These are phyloP conservation scores for Tricholoma terreum DNA, from an alignment of 768 basidiomycete genomes.

Conservation along the genomic window DNA sequence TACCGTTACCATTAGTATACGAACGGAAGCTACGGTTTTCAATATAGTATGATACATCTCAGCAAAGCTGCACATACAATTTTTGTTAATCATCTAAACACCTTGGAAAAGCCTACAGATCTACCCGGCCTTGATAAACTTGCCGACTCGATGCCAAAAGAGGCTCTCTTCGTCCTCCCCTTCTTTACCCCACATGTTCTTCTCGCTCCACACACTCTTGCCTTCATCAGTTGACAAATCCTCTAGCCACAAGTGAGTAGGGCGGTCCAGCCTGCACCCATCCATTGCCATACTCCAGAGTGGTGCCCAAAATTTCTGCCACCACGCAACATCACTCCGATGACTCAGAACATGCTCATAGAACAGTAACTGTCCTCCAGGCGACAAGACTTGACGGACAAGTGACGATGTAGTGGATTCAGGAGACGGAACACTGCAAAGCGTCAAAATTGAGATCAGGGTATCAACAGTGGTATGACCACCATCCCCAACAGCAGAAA, in stretches of 20 bases:
- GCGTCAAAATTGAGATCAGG: constrained; percentile 58
- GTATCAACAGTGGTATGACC: constrained; percentile 47
- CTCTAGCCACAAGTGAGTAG: constrained; percentile 48
- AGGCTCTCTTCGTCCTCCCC: constrained; percentile 55
- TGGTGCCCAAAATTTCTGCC: constrained; percentile 74
- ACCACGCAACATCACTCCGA: constrained; percentile 54
- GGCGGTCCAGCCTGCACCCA: constrained; percentile 63
- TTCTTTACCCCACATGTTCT: constrained; percentile 44
- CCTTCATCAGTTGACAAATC: constrained; percentile 25
- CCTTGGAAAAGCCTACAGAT: background rate
- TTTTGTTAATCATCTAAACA: no score
- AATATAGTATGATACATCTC: no score
- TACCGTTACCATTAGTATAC: no score
- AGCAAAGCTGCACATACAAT: no score
- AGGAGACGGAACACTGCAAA: constrained; percentile 64
- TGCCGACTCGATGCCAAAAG: constrained; percentile 59
- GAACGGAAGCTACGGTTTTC: no score
- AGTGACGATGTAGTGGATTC: constrained; percentile 45
- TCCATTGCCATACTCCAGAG: constrained; percentile 59
- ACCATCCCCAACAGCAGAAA: constrained; percentile 26
- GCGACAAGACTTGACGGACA: constrained; percentile 50
- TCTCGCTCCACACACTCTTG: constrained; percentile 46
- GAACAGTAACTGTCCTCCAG: constrained; percentile 63
- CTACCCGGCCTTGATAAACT: constrained; percentile 44
- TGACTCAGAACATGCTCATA: constrained; percentile 69